A percentile compares a stretch with the other conserved stretches of the same genome.
Evolutionary conservation across 202 grass and related monocot species (phyloP).

Genomic region (Alloteropsis angusta): DNA sequence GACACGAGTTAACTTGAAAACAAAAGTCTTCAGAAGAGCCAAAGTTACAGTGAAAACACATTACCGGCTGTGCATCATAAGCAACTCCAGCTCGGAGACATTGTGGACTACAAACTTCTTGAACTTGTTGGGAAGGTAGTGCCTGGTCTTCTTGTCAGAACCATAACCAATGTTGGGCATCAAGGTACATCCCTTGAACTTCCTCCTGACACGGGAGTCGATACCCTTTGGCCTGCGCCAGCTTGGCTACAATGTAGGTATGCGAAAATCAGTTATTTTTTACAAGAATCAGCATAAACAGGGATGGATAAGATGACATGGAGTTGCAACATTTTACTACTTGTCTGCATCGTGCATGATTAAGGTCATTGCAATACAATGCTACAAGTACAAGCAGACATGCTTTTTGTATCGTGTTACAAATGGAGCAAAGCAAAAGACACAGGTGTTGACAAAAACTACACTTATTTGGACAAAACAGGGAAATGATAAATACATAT

Average conservation of each 20-base stretch:
- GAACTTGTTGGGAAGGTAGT: constrained; percentile 53
- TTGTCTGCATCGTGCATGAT: not conserved
- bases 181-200: constrained; percentile 48
- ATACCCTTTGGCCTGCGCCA: constrained; percentile 68
- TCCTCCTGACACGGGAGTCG: constrained; percentile 47
- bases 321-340: not conserved
- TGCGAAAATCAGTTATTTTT: not conserved
- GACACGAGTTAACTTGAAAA: not conserved
- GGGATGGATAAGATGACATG: not conserved
- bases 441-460: not conserved
- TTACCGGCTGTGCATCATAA: constrained; percentile 74
- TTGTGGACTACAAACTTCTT: constrained; percentile 68
- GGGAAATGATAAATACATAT: not conserved
- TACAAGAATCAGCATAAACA: not conserved
- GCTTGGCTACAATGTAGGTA: constrained; percentile 23
- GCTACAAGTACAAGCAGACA: not conserved
- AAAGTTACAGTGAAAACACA: no score
- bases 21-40: not conserved
- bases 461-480: not conserved
- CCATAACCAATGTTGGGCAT: constrained; percentile 67
- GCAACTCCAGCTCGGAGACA: constrained; percentile 48
- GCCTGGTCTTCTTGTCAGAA: constrained; percentile 54
- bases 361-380: not conserved
- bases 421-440: not conserved
- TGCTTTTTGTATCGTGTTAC: not conserved